Evolutionary conservation across 805 yeast species (phyloP).

Genomic region (Pichia ethanolica): DNA sequence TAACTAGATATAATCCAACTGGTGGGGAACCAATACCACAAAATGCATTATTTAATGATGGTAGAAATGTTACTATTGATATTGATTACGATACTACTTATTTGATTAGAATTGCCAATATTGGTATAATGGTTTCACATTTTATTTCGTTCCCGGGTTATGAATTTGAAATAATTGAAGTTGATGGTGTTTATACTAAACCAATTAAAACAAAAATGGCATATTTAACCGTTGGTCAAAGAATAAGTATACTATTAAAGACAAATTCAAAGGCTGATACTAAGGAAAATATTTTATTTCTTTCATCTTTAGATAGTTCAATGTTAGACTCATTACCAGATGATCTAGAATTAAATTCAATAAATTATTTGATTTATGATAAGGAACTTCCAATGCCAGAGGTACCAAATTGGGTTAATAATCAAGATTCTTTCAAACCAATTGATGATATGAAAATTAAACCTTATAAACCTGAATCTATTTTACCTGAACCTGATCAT

Average conservation of each 20-base stretch:
- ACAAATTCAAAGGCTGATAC: slow-evolving; percentile 36
- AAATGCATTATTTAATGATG: slow-evolving; percentile 56
- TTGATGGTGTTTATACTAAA: slow-evolving; percentile 64
- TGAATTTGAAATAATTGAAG: slow-evolving; percentile 62
- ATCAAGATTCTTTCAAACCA: slow-evolving; percentile 25
- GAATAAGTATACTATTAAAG: slow-evolving; percentile 61
- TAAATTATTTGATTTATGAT: slow-evolving; percentile 51
- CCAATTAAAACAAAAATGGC: slow-evolving; percentile 49
- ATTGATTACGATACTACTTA: slow-evolving; percentile 59
- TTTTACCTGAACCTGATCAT: slow-evolving; percentile 55
- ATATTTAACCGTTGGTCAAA: slow-evolving; percentile 73
- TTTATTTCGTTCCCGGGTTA: slow-evolving; percentile 63
- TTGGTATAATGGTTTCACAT: slow-evolving; percentile 71
- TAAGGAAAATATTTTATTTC: slow-evolving; percentile 47
- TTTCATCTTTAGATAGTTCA: slow-evolving; percentile 52
- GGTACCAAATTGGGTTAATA: slow-evolving; percentile 14
- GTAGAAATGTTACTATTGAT: slow-evolving; percentile 45
- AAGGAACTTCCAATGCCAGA: slow-evolving; percentile 20
- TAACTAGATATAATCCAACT: slow-evolving; percentile 67
- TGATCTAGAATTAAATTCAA: slow-evolving; percentile 46
- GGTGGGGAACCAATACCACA: slow-evolving; percentile 83
- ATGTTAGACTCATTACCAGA: slow-evolving; percentile 68
- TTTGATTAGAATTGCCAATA: slow-evolving; percentile 53
- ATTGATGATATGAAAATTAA: slow-evolving; percentile 40
- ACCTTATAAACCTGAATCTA: slow-evolving; percentile 33